phyloP scores from a whole-genome alignment of 2,329 filamentous ascomycete genomes.

The Arachnopeziza araneosa region DNA sequence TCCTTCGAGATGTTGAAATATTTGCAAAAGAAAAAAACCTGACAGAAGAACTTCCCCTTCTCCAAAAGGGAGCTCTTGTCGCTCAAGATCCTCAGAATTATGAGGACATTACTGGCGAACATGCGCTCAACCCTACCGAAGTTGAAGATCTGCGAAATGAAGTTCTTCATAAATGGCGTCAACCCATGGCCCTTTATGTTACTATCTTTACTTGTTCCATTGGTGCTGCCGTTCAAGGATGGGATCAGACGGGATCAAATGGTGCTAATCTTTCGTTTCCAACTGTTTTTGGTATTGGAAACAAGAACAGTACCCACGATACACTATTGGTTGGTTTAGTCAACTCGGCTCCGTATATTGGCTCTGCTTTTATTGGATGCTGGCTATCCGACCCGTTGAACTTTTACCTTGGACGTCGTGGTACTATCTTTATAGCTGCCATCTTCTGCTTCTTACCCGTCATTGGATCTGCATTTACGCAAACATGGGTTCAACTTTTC shows the following conservation, averaged over 20 bases:
- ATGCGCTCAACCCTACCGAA: slow-evolving; percentile 55
- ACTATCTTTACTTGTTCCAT: slow-evolving; percentile 65
- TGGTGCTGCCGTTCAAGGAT: slow-evolving; percentile 59
- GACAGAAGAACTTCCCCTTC: slow-evolving; percentile 47
- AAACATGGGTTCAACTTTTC: slow-evolving; percentile 54
- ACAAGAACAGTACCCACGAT: slow-evolving; percentile 35
- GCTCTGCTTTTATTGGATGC: slow-evolving; percentile 47
- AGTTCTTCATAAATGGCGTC: slow-evolving; percentile 61
- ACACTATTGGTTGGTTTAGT: slow-evolving; percentile 54
- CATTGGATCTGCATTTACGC: slow-evolving; percentile 53
- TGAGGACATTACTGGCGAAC: slow-evolving; percentile 52
- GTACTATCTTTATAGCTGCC: slow-evolving; percentile 58
- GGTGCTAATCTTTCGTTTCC: slow-evolving; percentile 41
- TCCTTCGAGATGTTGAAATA: slow-evolving; percentile 49
- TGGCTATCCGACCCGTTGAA: slow-evolving; percentile 62
- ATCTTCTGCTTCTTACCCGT: slow-evolving; percentile 57
- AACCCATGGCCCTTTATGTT: slow-evolving; percentile 57
- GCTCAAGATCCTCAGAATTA: slow-evolving; percentile 64
- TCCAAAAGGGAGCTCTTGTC: slow-evolving; percentile 67
- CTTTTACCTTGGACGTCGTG: slow-evolving; percentile 51
- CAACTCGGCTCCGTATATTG: slow-evolving; percentile 42
- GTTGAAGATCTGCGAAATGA: slow-evolving; percentile 59
- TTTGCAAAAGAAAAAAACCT: slow-evolving; percentile 58
- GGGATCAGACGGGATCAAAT: slow-evolving; percentile 40
- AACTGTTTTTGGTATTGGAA: slow-evolving; percentile 37